Base-by-base conservation (phyloP, 2,329 filamentous ascomycete species). In the Madurella fahalii region DNA sequence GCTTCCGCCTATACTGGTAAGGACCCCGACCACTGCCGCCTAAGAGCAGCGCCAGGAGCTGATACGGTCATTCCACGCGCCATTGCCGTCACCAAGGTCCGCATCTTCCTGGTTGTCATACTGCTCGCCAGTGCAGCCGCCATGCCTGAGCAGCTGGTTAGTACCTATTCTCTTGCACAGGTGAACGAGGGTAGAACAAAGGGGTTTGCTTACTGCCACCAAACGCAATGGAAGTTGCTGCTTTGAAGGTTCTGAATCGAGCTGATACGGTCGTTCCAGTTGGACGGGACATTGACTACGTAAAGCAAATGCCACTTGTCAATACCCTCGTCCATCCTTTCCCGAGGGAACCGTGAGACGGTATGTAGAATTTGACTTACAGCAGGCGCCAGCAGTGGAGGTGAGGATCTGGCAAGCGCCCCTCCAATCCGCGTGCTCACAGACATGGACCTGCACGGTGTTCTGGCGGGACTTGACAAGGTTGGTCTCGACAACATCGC, bases 21-120 rank as follows among this genome's bases (percentile, higher is more conserved):
- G 7, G 4, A 25, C 25, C 25, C 25, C 7, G 25, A 25, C 25
- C 25, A 25, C 25, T 4, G 25, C 25, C 7, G 25, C 25, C 25
- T 25, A 25, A 25, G 25, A 25, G 44, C 44, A 47, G 34, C 44
- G 44, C 44, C 44, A 47, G 25, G 44, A 47, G 44, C 25, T 47
- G n/a, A 47, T 47, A 9, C 44, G 44, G 44, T 47, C 44, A 25
- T 34, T 47, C 30, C 34, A 48, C 30, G 20, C 34, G 17, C 46
- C 46, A 15, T 39, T 11, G 5, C 46, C 31, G 18, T 48, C 46
- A 37, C n/a, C n/a, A 25, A 48, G 46, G 16, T 48, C 25, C 32
- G 46, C 46, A 20, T 48, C 46, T 20, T 48, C 46, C 34, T 48
- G 46, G 34, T 48, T 48, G 34, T 15, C 15, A 5, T 48, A 48